Base-by-base conservation (phyloP, 805 yeast genomes). In the Wickerhamomyces bovis region DNA sequence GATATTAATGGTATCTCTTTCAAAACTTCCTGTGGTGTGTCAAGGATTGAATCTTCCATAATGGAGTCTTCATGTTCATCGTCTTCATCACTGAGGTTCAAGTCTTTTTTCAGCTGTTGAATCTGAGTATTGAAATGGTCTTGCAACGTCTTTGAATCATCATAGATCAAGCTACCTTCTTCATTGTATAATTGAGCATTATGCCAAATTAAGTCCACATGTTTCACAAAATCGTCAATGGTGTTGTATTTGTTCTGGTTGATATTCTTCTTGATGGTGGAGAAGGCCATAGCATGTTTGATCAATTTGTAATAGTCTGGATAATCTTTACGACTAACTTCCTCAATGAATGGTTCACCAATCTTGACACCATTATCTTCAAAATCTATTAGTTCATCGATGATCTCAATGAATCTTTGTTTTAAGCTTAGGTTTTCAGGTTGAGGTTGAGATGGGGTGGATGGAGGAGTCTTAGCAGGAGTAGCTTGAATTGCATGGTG, bases 111-210 rank as follows among this genome's bases (percentile, higher is more conserved):
- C 55, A 44, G 60, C 47, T 55, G 62, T 47, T 33, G 61, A 55
- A 73, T 66, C 50, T 70, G 57, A 38, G 60, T 68, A 35, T 70
- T 67, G 53, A 84, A 80, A 49, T 72, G 72, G 26, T 71, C 72
- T 50, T 77, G 72, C 44, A 94, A 71, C 39, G 76, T 74, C 35
- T 63, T 66, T 0, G 97, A 83, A 65, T 89, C 95, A 49, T 77
- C 77, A 58, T 81, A 80, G 38, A 90, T 81, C 44, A 79, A 72
- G 44, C 94, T 79, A 2, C 77, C 79, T 44, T 85, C 85, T 49
- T 81, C 85, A 63, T 90, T 92, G 65, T 81, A 92, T 1, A 74
- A 63, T 59, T 80, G 80, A 2, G 97, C 96, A 65, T 94, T 94
- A 40, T 71, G 60, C 67, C 90, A 89, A 13, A 92, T 81, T 44